These are phyloP conservation scores for Tetracentron sinense DNA, from an alignment of 164 flowering plant species.

Conservation along the genomic window DNA sequence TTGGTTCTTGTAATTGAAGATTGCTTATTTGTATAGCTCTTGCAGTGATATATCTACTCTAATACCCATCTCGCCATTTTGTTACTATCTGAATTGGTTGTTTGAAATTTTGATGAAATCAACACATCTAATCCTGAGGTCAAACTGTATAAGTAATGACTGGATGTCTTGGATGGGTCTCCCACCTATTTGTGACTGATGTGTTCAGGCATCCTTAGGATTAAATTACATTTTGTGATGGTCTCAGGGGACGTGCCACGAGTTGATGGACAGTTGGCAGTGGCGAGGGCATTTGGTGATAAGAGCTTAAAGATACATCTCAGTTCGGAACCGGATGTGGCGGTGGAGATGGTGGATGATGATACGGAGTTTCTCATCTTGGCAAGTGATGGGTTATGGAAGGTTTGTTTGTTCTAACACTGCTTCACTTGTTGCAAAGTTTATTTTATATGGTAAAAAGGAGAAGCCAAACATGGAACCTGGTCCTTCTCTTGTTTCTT, in stretches of 20 bases:
- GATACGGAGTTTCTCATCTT: conserved; percentile 68
- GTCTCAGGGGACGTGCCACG: conserved; percentile 84
- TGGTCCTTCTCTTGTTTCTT: neutral
- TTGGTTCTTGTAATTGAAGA: too few species aligned
- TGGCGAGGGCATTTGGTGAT: conserved; percentile 98
- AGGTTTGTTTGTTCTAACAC: too few species aligned
- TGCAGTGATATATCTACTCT: too few species aligned
- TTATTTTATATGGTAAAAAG: too few species aligned
- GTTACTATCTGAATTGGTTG: neutral
- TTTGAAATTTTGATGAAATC: neutral
- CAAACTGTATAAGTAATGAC: neutral
- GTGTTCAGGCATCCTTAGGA: neutral
- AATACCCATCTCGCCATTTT: neutral
- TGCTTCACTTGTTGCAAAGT: too few species aligned
- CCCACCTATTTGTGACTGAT: too few species aligned
- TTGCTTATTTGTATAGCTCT: neutral
- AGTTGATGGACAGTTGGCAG: conserved; percentile 89
- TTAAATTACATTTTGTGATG: conserved; percentile 3
- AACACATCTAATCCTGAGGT: neutral
- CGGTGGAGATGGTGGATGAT: conserved; percentile 44
- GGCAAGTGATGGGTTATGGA: conserved; percentile 98
- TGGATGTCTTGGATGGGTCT: too few species aligned
- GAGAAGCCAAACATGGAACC: too few species aligned
- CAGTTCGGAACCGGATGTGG: conserved; percentile 84
- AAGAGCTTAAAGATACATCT: conserved; percentile 77